These are phyloP conservation scores for Aspergillus haitiensis DNA, from an alignment of 495 filamentous ascomycete genomes.

Conservation along the genomic window DNA sequence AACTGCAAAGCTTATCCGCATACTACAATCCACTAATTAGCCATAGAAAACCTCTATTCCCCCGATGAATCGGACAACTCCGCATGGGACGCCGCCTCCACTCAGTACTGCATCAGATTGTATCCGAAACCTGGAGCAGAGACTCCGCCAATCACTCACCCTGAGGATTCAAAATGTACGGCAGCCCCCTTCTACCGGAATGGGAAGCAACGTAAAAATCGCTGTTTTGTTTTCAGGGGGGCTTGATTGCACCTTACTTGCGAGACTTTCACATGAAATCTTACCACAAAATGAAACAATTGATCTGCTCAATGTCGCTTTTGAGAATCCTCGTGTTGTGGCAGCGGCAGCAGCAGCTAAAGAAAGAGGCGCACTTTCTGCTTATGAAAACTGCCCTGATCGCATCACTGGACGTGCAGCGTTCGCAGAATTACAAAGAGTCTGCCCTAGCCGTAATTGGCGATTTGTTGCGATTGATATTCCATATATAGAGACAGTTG, in stretches of 20 bases:
- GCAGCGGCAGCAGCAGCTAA: constrained; percentile 40
- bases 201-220: constrained; percentile 50
- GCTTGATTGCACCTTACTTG: constrained; percentile 87
- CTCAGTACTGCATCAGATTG: constrained; percentile 52
- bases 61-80: constrained; percentile 58
- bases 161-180: constrained; percentile 70
- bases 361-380: constrained; percentile 35
- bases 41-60: constrained; percentile 59
- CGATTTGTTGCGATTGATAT: constrained; percentile 82
- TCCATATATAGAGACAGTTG: constrained; percentile 70
- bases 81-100: constrained; percentile 32
- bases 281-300: constrained; percentile 67
- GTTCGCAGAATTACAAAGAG: constrained; percentile 65
- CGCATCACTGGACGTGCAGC: constrained; percentile 79
- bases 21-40: constrained; percentile 4
- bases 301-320: constrained; percentile 93
- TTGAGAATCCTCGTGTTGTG: constrained; percentile 83
- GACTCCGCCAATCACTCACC: constrained; percentile 63
- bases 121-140: constrained; percentile 55
- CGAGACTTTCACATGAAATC: constrained; percentile 77
- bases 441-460: constrained; percentile 75
- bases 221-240: constrained; percentile 94
- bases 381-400: constrained; percentile 86
- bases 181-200: constrained; percentile 39
- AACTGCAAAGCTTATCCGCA: not conserved